Evolutionary conservation across 805 yeast genomes (phyloP).

Genomic region (Cyberlindnera nakhonratchasimensis): DNA sequence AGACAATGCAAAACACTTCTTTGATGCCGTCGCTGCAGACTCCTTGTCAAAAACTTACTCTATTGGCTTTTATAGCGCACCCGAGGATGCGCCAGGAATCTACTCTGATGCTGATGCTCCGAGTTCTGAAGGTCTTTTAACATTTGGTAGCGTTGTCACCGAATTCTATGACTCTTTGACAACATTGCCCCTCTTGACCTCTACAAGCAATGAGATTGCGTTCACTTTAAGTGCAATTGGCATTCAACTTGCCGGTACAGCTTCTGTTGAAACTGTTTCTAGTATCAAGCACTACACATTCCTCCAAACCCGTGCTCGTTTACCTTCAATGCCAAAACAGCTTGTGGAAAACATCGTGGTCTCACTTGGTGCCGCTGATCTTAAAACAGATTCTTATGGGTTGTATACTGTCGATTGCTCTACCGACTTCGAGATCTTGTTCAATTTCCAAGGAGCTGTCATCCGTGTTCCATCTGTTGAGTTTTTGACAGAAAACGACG

Average conservation of each 20-base stretch:
- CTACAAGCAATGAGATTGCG: constrained; percentile 2
- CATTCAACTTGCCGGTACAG: not conserved
- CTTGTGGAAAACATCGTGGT: constrained; percentile 9
- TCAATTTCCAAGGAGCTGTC: constrained; percentile 16
- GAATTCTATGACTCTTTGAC: constrained; percentile 8
- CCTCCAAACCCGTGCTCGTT: constrained; percentile 7
- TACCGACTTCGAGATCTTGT: constrained; percentile 2
- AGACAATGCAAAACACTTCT: constrained; percentile 2
- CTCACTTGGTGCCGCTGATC: constrained; percentile 5
- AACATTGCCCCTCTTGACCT: constrained; percentile 12
- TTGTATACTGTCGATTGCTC: constrained; percentile 13
- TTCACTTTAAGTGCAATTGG: constrained; percentile 16
- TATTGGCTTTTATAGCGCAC: constrained; percentile 12
- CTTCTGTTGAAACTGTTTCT: constrained; percentile 10
- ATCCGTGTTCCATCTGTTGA: constrained; percentile 11
- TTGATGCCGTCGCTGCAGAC: constrained; percentile 5
- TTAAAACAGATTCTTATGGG: constrained; percentile 8
- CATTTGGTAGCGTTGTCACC: constrained; percentile 15
- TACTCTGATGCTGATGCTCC: constrained; percentile 5
- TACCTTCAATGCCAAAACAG: constrained; percentile 13
- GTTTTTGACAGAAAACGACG: constrained; percentile 11
- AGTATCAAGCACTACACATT: constrained; percentile 8
- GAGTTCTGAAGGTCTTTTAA: constrained; percentile 7
- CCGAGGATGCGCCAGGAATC: constrained; percentile 13
- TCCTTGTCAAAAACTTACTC: constrained; percentile 3